A percentile compares a stretch with the other conserved stretches of the same genome.
Conservation (phyloP, 495 filamentous ascomycete species). For the Chlorociboria aeruginascens region DNA sequence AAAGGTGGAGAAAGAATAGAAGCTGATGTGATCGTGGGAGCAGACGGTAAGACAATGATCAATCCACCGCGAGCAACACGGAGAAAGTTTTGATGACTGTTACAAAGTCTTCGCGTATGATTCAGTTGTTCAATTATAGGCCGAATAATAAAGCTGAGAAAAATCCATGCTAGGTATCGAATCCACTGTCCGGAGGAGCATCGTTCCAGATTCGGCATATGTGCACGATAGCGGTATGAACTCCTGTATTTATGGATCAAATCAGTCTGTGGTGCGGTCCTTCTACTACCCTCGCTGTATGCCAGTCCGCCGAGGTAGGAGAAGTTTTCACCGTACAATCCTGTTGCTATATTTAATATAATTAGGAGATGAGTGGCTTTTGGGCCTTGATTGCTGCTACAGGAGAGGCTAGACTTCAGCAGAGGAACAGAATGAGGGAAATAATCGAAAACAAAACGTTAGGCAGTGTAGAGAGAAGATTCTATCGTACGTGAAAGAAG, state of each 20-base stretch:
- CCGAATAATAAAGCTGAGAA: background rate
- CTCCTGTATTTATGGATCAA: slow-evolving; percentile 3
- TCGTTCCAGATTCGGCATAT: background rate
- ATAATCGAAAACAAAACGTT: slow-evolving; percentile 1
- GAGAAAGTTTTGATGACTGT: background rate
- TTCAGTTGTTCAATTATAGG: background rate
- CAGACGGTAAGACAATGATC: slow-evolving; percentile 4
- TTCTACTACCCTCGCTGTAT: background rate
- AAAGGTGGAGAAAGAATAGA: slow-evolving; percentile 1
- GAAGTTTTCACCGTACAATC: background rate
- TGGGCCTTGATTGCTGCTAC: background rate
- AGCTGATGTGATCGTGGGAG: slow-evolving; percentile 4
- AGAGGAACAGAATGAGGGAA: background rate
- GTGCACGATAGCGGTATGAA: slow-evolving; percentile 4
- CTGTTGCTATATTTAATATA: background rate
- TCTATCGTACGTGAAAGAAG: background rate
- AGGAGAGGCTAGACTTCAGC: background rate
- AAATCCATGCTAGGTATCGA: background rate
- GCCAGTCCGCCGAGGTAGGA: slow-evolving; percentile 1
- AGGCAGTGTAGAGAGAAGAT: background rate
- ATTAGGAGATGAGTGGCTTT: background rate
- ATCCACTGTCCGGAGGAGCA: background rate
- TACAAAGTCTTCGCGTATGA: background rate
- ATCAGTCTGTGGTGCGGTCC: background rate
- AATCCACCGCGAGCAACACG: background rate